Base-by-base conservation (phyloP, 768 basidiomycete genomes). In the Leucosporidium creatinivorum region DNA sequence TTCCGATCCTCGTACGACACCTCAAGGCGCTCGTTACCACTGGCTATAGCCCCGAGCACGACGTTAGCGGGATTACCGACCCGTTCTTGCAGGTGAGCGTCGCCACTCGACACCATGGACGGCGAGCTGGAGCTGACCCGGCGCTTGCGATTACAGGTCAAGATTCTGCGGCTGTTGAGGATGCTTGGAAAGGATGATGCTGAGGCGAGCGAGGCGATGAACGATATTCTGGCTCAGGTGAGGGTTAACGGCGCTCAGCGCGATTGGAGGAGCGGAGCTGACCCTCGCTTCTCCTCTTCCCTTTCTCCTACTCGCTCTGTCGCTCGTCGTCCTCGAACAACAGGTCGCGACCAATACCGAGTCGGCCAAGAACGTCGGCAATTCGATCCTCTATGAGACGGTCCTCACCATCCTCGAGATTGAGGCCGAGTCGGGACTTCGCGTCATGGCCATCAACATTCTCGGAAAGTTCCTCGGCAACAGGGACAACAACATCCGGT, bases 301-400 rank as follows among this genome's bases (percentile, higher is more conserved):
- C 18, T 4, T 44, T 2, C 21, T 3, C 33, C 55, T 23, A 25
- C 51, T 44, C 51, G 26, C 17, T 33, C 33, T 33, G 5, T 4
- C 33, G 19, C 36, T 58, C 39, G n/a, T 44, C 39, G 39, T 2
- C 39, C 39, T 44, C 39, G 10, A 44, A 6, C 25, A 18, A 25
- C 75, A 93, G 89, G 93, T 99, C 44, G 96, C 96, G n/a, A 98
- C 96, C 2, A 99, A 98, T 78, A 99, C 96, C 0, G 96, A 99
- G 75, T 88, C 89, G 7, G 86, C 89, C 9, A 99, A 99, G 80
- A 99, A 98, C 75, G 96, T 98, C 73, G 96, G 96, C 61, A 98
- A 97, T 78, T 87, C 94, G 5, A 97, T 99, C 69, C 79, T 99
- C 39, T 99, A 99, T 77, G 96, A 99, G 80, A 94, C 94, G 0